Evolutionary conservation across 257 asterid species (phyloP), one percentile per base, ranked within the genome.

Genomic region (Solanum virginianum): DNA sequence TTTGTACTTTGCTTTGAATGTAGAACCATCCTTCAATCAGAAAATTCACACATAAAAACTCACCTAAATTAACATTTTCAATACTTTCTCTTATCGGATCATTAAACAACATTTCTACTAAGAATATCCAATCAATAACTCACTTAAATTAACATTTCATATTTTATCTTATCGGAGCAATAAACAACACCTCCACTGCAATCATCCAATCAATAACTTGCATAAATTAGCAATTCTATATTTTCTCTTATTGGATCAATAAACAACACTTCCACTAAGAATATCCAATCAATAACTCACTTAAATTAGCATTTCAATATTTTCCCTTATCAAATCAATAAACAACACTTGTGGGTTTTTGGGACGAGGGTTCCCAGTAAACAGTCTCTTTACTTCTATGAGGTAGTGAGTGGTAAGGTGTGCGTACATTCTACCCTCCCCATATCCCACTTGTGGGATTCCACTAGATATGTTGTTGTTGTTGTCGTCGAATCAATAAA

Each of bases 11-110:
- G 97, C 93, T 89, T 97, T 97, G 87, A 95, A 97, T 57, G 91
- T 90, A 2, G 98, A 95, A 80, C 98, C 98, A 97, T 97, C 99
- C 99, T 97, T 86, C 91, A 92, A 81, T 71, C 77, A 88, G 43
- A 88, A 56, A 77, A 85, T 80, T 66, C 16, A 51, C 62, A 57
- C 69, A 62, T 84, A 49, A 77, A 71, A 80, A 14, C 43, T 51
- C 81, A 75, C 57, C n/a, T 5, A 65, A 20, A 68, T 55, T 13
- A 63, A 24, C 70, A 68, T 51, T 59, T 57, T 57, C 36, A 22
- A 60, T 22, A n/a, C 11, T 60, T 68, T 20, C 79, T 36, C 84
- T 68, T 24, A 45, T n/a, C 41, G 66, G 15, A 62, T 8, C 32
- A 32, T 74, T 20, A 11, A 39, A 53, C 18, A 51, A 16, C 60